phyloP scores from a whole-genome alignment of 352 stramenopile genomes.

The Albugo candida region DNA sequence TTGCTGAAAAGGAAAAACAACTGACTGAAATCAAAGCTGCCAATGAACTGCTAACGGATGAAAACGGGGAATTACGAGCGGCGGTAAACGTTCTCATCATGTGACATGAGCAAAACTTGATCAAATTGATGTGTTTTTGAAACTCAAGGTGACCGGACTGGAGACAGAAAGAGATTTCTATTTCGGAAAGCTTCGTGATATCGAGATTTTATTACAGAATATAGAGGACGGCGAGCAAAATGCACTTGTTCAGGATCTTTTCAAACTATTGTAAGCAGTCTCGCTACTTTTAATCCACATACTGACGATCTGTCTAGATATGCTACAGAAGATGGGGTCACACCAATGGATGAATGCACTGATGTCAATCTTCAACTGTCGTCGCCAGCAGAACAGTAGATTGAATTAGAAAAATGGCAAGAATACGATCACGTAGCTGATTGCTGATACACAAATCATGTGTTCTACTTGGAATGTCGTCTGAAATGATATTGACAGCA shows the following conservation, averaged over 20 bases:
- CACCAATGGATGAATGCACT: too few relatives aligned
- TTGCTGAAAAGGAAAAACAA: slow-evolving; percentile 39
- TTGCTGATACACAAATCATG: too few relatives aligned
- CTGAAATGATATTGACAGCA: too few relatives aligned
- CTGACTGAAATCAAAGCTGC: slow-evolving; percentile 43
- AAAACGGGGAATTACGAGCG: slow-evolving; percentile 48
- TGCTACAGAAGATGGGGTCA: too few relatives aligned
- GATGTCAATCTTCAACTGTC: too few relatives aligned
- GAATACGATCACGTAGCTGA: too few relatives aligned
- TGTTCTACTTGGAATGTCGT: too few relatives aligned
- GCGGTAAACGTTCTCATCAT: slow-evolving; percentile 21
- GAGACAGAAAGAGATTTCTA: slow-evolving; percentile 98
- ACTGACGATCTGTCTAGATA: too few relatives aligned
- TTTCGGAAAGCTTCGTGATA: slow-evolving; percentile 95
- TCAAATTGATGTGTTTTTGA: background rate
- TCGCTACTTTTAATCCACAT: too few relatives aligned
- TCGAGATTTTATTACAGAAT: slow-evolving; percentile 91
- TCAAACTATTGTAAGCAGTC: slow-evolving; percentile 67
- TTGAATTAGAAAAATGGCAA: too few relatives aligned
- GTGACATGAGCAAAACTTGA: slow-evolving; percentile 1
- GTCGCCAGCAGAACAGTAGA: too few relatives aligned
- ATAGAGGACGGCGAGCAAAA: slow-evolving; percentile 34
- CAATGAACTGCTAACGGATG: slow-evolving; percentile 56
- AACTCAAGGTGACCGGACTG: slow-evolving; percentile 58
- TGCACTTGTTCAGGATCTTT: slow-evolving; percentile 43